phyloP scores from a whole-genome alignment of 768 basidiomycete genomes.

The Peribolospora kevripleyi region DNA sequence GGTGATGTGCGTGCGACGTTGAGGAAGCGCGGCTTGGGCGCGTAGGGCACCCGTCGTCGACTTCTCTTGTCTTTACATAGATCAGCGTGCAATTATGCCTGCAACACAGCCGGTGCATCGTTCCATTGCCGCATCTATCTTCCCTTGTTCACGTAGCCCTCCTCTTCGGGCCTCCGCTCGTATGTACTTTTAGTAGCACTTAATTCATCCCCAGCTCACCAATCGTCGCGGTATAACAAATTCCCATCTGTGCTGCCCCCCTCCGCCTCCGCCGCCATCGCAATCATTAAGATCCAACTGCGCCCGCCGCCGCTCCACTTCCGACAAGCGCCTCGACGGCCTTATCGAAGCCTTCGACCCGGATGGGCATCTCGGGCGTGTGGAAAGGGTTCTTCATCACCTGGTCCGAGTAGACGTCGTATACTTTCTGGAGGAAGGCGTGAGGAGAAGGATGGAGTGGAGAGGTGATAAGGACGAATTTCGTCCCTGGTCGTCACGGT shows the following conservation, averaged over 20 bases:
- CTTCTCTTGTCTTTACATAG: not conserved
- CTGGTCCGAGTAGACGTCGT: constrained; percentile 78
- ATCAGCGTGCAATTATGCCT: not conserved
- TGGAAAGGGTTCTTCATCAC: constrained; percentile 99
- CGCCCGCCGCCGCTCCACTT: no score
- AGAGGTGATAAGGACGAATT: constrained; percentile 80
- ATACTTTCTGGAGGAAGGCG: constrained; percentile 51
- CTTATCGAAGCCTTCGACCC: constrained; percentile 63
- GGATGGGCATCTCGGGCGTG: constrained; percentile 97
- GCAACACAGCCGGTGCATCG: not conserved
- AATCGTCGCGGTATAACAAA: no score
- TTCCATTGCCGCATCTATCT: no score
- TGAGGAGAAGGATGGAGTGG: constrained; percentile 39
- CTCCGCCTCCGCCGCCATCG: no score
- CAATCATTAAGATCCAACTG: no score
- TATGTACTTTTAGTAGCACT: no score
- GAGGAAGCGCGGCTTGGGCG: constrained; percentile 26
- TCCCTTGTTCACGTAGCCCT: no score
- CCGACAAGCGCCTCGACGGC: constrained; percentile 17
- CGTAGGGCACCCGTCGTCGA: not conserved
- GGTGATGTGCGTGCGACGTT: constrained; percentile 1
- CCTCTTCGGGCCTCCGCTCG: no score
- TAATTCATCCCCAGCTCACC: no score
- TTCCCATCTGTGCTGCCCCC: no score
- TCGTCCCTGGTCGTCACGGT: constrained; percentile 39